Percentiles rank a stretch among this genome's conserved stretches.
Evolutionary conservation across 164 flowering plant genomes (phyloP).

Genomic region (Cinnamomum chago): DNA sequence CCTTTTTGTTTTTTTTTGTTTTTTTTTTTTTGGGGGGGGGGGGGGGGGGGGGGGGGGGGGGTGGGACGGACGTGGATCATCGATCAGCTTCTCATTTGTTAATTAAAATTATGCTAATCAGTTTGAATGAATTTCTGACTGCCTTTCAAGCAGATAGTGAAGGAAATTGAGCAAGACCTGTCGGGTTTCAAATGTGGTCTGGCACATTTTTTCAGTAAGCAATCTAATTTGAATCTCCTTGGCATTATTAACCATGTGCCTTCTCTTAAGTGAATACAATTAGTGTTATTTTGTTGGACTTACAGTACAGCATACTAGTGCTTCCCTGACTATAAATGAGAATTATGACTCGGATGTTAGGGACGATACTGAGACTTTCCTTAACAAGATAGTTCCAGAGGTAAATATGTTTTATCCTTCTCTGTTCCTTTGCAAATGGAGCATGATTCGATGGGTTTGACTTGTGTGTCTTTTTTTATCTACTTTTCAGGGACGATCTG

Average conservation of each 20-base stretch:
- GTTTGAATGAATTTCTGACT: background rate
- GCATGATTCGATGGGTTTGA: background rate
- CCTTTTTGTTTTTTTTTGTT: too few relatives aligned
- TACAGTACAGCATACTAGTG: conserved; percentile 99
- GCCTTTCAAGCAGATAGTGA: conserved; percentile 48
- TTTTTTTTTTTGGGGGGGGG: too few relatives aligned
- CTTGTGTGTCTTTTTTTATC: conserved; percentile 1
- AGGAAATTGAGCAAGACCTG: conserved; percentile 78
- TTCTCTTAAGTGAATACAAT: background rate
- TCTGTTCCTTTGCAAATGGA: background rate
- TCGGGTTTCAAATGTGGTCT: conserved; percentile 88
- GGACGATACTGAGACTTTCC: conserved; percentile 91
- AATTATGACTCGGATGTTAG: conserved; percentile 94
- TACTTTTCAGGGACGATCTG: conserved; percentile 67
- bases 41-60: too few relatives aligned
- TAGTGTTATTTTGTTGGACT: background rate
- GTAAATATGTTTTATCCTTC: conserved; percentile 24
- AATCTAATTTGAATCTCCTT: background rate
- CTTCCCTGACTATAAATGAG: conserved; percentile 94
- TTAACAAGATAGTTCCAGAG: conserved; percentile 90
- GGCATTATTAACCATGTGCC: background rate
- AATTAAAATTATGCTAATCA: too few relatives aligned
- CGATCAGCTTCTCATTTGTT: too few relatives aligned
- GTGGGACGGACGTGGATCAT: too few relatives aligned
- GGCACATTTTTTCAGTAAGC: conserved; percentile 88